Percentiles rank a stretch among this genome's conserved stretches.
These are phyloP conservation scores for Phytopythium kandeliae DNA, from an alignment of 352 stramenopile genomes.

Conservation along the genomic window DNA sequence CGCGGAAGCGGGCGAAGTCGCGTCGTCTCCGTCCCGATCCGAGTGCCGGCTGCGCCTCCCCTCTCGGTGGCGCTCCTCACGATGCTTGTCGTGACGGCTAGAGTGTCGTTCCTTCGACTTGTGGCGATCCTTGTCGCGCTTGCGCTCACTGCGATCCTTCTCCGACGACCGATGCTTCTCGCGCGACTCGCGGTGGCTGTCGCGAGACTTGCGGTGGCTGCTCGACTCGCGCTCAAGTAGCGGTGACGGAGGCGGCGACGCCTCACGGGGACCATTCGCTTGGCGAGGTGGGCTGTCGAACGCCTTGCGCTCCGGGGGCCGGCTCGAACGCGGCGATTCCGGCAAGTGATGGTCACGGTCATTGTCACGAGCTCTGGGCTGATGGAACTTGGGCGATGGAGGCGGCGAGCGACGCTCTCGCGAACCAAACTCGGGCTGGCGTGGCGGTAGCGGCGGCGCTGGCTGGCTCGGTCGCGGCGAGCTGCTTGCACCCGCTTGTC, in stretches of 20 bases:
- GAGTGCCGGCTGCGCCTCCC: constrained; percentile 22
- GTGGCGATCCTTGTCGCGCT: constrained; percentile 22
- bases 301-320: background rate
- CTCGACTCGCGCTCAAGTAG: background rate
- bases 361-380: background rate
- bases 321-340: background rate
- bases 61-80: constrained; percentile 16
- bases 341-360: background rate
- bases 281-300: background rate
- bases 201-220: background rate
- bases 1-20: background rate
- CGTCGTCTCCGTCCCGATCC: constrained; percentile 1
- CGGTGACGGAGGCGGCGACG: constrained; percentile 5
- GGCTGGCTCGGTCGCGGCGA: constrained; percentile 7
- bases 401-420: background rate
- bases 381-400: background rate
- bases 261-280: background rate
- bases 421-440: background rate
- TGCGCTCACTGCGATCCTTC: constrained; percentile 9
- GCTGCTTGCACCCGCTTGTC: constrained; percentile 7
- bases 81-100: constrained; percentile 30
- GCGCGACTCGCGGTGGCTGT: background rate
- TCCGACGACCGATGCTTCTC: background rate
- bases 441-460: constrained; percentile 2
- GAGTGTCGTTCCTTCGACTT: constrained; percentile 9